Percentiles rank a stretch among this genome's conserved stretches.
Evolutionary conservation across 2,329 filamentous ascomycete species (phyloP).

Genomic region (Colletotrichum sp.): DNA sequence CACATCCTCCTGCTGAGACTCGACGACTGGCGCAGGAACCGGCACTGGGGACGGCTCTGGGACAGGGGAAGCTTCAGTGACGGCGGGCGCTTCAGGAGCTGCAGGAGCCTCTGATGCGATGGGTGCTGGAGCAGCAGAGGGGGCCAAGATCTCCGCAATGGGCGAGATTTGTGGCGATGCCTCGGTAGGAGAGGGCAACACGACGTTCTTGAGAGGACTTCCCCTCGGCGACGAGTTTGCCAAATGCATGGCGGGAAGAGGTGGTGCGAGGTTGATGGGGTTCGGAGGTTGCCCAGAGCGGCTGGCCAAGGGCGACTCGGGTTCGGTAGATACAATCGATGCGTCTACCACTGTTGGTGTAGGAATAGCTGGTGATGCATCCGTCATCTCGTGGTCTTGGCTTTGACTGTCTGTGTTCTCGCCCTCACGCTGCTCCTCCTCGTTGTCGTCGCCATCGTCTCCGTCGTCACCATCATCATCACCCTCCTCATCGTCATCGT

Average conservation of each 20-base stretch:
- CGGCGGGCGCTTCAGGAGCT: background rate
- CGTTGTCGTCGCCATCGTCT: constrained; percentile 51
- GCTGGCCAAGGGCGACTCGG: constrained; percentile 13
- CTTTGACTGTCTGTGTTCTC: constrained; percentile 30
- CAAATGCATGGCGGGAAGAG: constrained; percentile 29
- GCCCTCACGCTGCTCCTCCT: constrained; percentile 47
- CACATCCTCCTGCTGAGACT: background rate
- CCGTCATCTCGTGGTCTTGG: constrained; percentile 35
- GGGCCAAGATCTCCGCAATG: constrained; percentile 4
- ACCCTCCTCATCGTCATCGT: constrained; percentile 52
- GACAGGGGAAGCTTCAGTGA: background rate
- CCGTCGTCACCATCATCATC: constrained; percentile 54
- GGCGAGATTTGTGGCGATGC: constrained; percentile 27
- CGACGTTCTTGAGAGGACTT: constrained; percentile 59
- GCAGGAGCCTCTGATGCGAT: background rate
- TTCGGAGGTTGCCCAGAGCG: constrained; percentile 25
- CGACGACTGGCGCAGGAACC: background rate
- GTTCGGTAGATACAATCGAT: constrained; percentile 22
- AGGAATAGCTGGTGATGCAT: constrained; percentile 33
- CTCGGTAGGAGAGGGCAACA: constrained; percentile 51
- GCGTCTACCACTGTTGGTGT: constrained; percentile 26
- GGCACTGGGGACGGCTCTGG: background rate
- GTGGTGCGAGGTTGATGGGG: constrained; percentile 35
- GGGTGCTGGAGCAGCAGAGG: background rate
- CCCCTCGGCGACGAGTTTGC: constrained; percentile 39